Conservation (phyloP, 129 eudicot genomes). For the Sambucus nigra region DNA sequence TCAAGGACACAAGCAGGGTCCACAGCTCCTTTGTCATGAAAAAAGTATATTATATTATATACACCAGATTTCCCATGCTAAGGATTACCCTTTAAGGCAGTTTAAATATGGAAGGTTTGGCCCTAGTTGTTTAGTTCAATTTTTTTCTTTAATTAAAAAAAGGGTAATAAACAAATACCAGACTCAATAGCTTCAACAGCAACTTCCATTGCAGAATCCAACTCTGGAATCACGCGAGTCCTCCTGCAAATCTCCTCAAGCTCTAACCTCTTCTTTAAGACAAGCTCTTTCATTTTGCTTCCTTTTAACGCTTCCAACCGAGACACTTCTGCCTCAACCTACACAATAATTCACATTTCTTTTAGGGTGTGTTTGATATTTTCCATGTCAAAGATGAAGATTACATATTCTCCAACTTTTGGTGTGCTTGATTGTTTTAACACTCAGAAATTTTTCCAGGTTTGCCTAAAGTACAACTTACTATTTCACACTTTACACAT, state of each 20-base stretch:
- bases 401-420: too few species aligned
- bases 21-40: conserved; percentile 48
- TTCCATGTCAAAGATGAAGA: too few species aligned
- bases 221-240: conserved; percentile 66
- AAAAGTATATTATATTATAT: conserved; percentile 11
- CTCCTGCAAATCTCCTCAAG: conserved; percentile 73
- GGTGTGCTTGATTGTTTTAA: too few species aligned
- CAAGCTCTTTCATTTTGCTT: conserved; percentile 92
- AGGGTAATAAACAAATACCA: conserved; percentile 19
- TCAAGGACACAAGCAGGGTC: conserved; percentile 79
- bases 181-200: conserved; percentile 44
- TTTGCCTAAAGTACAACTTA: too few species aligned
- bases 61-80: conserved; percentile 7
- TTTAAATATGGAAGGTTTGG: too few species aligned
- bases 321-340: conserved; percentile 93
- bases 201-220: conserved; percentile 39
- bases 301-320: conserved; percentile 76
- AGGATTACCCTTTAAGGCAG: background rate
- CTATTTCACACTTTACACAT: too few species aligned
- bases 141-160: too few species aligned
- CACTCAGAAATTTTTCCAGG: too few species aligned
- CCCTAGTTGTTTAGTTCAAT: too few species aligned
- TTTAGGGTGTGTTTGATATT: too few species aligned
- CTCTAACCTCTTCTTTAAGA: conserved; percentile 76
- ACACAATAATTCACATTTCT: background rate